A percentile compares a stretch with the other conserved stretches of the same genome.
Conservation (phyloP, 768 basidiomycete species). For the Kockovaella imperatae region DNA sequence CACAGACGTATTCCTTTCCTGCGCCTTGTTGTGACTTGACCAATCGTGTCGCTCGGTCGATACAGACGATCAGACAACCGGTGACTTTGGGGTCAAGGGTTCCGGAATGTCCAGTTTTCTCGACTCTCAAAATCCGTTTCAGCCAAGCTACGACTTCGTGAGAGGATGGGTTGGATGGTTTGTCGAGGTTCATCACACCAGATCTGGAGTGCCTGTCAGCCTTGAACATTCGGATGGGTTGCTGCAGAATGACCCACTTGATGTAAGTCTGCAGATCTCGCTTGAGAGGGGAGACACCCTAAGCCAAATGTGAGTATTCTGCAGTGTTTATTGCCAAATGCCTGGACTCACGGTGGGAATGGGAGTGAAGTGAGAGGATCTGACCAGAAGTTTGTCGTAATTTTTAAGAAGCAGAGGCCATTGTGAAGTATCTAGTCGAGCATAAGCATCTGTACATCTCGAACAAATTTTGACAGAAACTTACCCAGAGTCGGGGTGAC, state of each 20-base stretch:
- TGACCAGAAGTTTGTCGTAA: conserved; percentile 90
- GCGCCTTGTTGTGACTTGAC: conserved; percentile 99
- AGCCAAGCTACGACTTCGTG: conserved; percentile 99
- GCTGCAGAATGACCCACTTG: too few species aligned
- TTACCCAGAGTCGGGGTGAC: conserved; percentile 43
- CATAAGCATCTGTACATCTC: neutral
- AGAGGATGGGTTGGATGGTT: conserved; percentile 96
- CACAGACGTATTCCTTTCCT: conserved; percentile 99
- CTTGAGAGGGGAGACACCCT: conserved; percentile 78
- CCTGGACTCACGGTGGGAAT: conserved; percentile 57
- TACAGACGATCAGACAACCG: conserved; percentile 96
- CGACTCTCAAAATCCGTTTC: conserved; percentile 87
- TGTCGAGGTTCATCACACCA: conserved; percentile 98
- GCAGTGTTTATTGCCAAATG: neutral
- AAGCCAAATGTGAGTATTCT: neutral
- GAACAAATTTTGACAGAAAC: conserved; percentile 7
- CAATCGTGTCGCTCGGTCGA: conserved; percentile 92
- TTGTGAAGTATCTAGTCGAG: conserved; percentile 67
- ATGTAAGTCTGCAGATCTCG: conserved; percentile 86
- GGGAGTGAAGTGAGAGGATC: conserved; percentile 95
- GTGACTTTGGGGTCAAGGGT: conserved; percentile 99
- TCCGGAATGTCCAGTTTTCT: conserved; percentile 98
- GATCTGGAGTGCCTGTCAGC: conserved; percentile 52
- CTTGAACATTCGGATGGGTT: conserved; percentile 42
- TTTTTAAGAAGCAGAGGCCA: conserved; percentile 98